These are phyloP conservation scores for Allium sativum DNA, from an alignment of 106 monocot genomes.

Conservation along the genomic window DNA sequence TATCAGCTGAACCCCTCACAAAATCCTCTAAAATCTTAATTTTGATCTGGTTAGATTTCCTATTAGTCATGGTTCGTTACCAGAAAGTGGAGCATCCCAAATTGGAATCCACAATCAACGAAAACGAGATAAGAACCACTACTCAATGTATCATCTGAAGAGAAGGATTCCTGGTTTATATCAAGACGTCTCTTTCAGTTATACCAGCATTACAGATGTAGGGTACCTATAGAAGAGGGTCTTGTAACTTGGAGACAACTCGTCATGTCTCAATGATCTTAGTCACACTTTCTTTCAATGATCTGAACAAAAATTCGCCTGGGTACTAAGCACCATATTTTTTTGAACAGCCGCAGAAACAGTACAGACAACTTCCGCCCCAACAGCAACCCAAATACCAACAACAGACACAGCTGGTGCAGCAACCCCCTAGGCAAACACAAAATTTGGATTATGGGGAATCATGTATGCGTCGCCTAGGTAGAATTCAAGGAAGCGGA, in stretches of 20 bases:
- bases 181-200: slow-evolving; percentile 83
- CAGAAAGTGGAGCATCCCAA: too few relatives aligned
- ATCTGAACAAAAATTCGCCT: slow-evolving; percentile 56
- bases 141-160: too few relatives aligned
- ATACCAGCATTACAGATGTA: slow-evolving; percentile 84
- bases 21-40: too few relatives aligned
- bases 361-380: slow-evolving; percentile 21
- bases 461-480: slow-evolving; percentile 53
- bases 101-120: too few relatives aligned
- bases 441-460: slow-evolving; percentile 18
- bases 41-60: too few relatives aligned
- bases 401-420: slow-evolving; percentile 24
- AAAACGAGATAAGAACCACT: too few relatives aligned
- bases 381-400: slow-evolving; percentile 35
- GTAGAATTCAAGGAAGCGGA: slow-evolving; percentile 61
- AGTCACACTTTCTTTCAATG: slow-evolving; percentile 54
- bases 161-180: slow-evolving; percentile 75
- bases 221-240: slow-evolving; percentile 98
- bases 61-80: too few relatives aligned
- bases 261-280: slow-evolving; percentile 98
- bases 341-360: slow-evolving; percentile 42
- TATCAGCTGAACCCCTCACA: too few relatives aligned
- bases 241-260: slow-evolving; percentile 94
- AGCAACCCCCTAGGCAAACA: slow-evolving; percentile 30
- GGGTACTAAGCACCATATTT: slow-evolving; percentile 83